These are phyloP conservation scores for Clarireedia paspali DNA, from an alignment of 2,329 filamentous ascomycete species.

Conservation along the genomic window DNA sequence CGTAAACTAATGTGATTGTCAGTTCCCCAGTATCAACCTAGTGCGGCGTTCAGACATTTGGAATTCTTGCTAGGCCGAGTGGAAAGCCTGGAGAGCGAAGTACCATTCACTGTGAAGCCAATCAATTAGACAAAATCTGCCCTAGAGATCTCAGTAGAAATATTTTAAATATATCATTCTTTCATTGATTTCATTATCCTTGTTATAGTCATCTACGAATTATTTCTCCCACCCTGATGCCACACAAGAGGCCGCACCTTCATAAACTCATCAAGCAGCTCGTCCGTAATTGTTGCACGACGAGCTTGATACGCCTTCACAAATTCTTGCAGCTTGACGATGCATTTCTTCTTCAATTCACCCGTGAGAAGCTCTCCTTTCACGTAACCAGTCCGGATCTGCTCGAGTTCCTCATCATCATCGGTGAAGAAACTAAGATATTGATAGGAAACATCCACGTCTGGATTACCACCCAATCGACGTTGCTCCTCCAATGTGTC, in stretches of 20 bases:
- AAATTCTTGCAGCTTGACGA: slow-evolving; percentile 69
- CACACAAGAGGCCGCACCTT: slow-evolving; percentile 43
- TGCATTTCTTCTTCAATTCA: slow-evolving; percentile 81
- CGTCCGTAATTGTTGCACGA: slow-evolving; percentile 67
- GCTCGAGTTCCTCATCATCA: slow-evolving; percentile 45
- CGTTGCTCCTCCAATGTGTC: slow-evolving; percentile 77
- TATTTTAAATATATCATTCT: too few relatives aligned
- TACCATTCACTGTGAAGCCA: too few relatives aligned
- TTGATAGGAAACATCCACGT: slow-evolving; percentile 84
- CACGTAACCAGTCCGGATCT: slow-evolving; percentile 50
- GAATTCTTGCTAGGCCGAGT: too few relatives aligned
- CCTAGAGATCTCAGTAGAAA: too few relatives aligned
- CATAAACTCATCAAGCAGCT: slow-evolving; percentile 71
- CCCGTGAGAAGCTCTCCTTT: slow-evolving; percentile 78
- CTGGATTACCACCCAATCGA: slow-evolving; percentile 73
- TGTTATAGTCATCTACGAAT: too few relatives aligned
- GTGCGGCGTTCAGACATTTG: too few relatives aligned
- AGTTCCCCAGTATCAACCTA: too few relatives aligned
- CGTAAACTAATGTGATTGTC: too few relatives aligned
- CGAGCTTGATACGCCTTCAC: slow-evolving; percentile 75
- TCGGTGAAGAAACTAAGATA: slow-evolving; percentile 95
- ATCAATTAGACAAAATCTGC: too few relatives aligned
- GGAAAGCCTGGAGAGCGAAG: too few relatives aligned
- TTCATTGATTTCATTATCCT: too few relatives aligned
- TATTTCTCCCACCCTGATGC: slow-evolving; percentile 11